These are phyloP conservation scores for Chlorella sorokiniana DNA, from an alignment of 139 green algal genomes.

Conservation along the genomic window DNA sequence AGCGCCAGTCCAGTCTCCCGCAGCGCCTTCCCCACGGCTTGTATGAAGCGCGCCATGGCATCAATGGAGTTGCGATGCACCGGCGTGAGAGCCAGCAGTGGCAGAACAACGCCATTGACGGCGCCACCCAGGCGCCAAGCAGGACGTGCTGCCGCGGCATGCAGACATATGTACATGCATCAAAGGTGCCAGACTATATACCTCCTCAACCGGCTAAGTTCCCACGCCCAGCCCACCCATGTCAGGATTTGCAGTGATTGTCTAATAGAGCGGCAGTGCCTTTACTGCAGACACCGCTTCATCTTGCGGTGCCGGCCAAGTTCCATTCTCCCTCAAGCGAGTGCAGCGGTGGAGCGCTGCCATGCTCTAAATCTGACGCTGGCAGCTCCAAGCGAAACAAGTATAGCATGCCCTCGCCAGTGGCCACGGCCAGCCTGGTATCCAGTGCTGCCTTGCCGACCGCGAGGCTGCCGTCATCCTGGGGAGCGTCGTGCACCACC, in stretches of 20 bases:
- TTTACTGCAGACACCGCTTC: not conserved
- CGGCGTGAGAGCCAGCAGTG: not conserved
- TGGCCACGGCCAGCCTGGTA: constrained; percentile 57
- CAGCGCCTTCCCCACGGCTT: constrained; percentile 46
- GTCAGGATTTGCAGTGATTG: no score
- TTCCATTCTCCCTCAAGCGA: constrained; percentile 29
- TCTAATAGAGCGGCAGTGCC: no score
- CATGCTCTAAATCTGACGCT: not conserved
- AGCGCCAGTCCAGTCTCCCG: constrained; percentile 94
- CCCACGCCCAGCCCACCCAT: no score
- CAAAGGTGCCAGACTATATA: no score
- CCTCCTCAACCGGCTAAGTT: no score
- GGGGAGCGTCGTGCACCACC: constrained; percentile 16
- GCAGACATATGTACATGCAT: no score
- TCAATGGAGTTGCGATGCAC: no score
- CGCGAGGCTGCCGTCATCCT: not conserved
- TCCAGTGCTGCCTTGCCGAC: not conserved
- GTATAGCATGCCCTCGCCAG: constrained; percentile 61
- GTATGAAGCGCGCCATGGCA: not conserved
- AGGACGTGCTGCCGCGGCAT: no score
- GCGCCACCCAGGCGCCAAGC: no score
- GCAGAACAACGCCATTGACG: no score
- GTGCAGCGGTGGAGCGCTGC: not conserved
- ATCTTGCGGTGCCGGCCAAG: not conserved
- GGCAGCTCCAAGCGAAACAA: constrained; percentile 6